Evolutionary conservation across 2,329 filamentous ascomycete genomes (phyloP), one percentile per base, ranked within the genome.

Genomic region (Aaosphaeria arxii): DNA sequence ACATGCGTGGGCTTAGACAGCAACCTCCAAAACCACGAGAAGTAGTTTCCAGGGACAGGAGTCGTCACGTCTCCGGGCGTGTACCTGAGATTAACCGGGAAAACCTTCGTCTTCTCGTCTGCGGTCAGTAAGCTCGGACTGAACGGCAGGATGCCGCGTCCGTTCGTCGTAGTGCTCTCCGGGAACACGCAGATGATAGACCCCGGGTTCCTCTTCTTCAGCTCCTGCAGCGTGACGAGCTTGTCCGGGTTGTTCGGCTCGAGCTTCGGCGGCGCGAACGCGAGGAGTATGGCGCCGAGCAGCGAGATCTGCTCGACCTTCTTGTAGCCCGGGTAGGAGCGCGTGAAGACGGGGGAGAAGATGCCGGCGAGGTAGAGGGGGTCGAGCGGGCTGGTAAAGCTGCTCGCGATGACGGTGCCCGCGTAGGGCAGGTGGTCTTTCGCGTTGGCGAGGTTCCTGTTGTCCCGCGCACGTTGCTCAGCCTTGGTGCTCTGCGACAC

Each of bases 111-210:
- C 46, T 80, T 77, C 5, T 82, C 68, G 0, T 86, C 83, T 0
- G 83, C 82, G 11, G 84, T 80, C 3, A 94, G 75, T 1, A 99
- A 77, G 44, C 85, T 86, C 0, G 88, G 89, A 51, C 87, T 89
- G 47, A 96, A 83, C 1, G 90, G 88, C 9, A 99, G 73, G 53
- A 97, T 91, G 4, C 87, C 94, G 57, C 89, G 86, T 53, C 92
- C 92, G 65, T 99, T 99, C 40, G 90, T 96, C 1, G 94, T 95
- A 4, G 88, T 94, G 71, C 88, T 92, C 73, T 99, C 94, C 9
- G 94, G 92, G 68, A 97, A 96, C 1, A 96, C 84, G 52, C 86
- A 90, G 53, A 97, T 82, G 50, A 89, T 82, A 41, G 90, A 84
- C 48, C 82, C 78, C 0, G 90, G 90, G 65, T 95, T 82, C 49